phyloP scores from a whole-genome alignment of 2,329 filamentous ascomycete species.

The Fusarium chuoi region DNA sequence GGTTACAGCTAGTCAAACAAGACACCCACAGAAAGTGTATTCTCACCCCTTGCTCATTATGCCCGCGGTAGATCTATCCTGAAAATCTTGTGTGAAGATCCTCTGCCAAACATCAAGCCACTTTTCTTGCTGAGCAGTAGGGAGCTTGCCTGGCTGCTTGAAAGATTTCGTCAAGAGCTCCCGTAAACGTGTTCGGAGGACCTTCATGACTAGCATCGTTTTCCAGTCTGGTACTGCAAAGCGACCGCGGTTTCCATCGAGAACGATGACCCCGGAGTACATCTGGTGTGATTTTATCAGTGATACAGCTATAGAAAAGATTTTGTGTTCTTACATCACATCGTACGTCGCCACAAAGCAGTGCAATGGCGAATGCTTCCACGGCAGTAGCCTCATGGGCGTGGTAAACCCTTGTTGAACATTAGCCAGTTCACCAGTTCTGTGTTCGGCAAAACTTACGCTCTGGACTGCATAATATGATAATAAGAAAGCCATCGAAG shows the following conservation, averaged over 20 bases:
- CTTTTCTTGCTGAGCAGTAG: conserved; percentile 73
- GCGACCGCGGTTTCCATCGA: conserved; percentile 87
- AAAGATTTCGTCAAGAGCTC: conserved; percentile 80
- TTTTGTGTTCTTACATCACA: conserved; percentile 71
- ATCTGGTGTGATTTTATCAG: conserved; percentile 61
- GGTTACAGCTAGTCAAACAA: not conserved
- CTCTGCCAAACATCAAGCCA: conserved; percentile 81
- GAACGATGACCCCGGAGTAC: conserved; percentile 84
- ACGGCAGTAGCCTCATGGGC: conserved; percentile 88
- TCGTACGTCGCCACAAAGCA: conserved; percentile 89
- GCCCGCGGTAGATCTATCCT: conserved; percentile 44
- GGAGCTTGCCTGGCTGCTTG: conserved; percentile 71
- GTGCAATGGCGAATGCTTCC: conserved; percentile 82
- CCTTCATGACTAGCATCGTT: conserved; percentile 88
- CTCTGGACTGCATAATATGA: conserved; percentile 93
- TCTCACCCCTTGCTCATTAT: conserved; percentile 46
- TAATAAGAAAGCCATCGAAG: conserved; percentile 93
- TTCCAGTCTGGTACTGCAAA: conserved; percentile 92
- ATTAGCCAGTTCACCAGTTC: conserved; percentile 14
- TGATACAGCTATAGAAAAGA: not conserved
- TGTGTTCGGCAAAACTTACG: conserved; percentile 60
- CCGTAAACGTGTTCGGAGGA: conserved; percentile 75
- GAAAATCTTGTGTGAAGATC: conserved; percentile 69
- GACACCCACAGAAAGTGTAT: not conserved
- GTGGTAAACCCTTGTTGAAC: conserved; percentile 74